phyloP scores from a whole-genome alignment of 345 rosid species.

The Brassica incana region DNA sequence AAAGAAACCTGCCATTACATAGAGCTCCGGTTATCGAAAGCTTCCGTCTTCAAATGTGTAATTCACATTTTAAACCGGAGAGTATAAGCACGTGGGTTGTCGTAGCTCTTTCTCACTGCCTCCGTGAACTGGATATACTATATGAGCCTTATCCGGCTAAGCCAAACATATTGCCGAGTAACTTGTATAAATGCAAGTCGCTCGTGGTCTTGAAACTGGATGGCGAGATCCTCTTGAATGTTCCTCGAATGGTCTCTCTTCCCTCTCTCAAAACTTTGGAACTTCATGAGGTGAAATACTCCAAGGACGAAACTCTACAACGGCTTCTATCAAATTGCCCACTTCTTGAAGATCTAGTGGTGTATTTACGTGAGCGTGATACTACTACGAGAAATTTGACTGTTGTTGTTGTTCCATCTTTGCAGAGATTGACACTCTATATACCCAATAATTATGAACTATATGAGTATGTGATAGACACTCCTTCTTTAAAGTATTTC shows the following conservation, averaged over 20 bases:
- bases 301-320: neutral
- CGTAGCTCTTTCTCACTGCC: neutral
- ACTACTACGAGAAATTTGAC: neutral
- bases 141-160: rapidly evolving
- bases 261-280: neutral
- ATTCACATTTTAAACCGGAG: neutral
- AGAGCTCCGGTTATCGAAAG: neutral
- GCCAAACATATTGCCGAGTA: neutral
- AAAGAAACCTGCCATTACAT: neutral
- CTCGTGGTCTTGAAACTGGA: neutral
- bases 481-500: conserved; percentile 14
- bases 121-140: neutral
- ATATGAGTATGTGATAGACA: neutral
- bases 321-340: neutral
- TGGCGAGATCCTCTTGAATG: neutral
- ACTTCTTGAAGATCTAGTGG: neutral
- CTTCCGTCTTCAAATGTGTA: neutral
- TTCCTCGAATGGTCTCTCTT: neutral
- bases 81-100: neutral
- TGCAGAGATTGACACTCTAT: neutral
- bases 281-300: neutral
- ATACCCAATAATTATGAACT: neutral
- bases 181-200: neutral
- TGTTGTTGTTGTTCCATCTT: conserved; percentile 10
- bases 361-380: rapidly evolving